Conservation (phyloP, 106 monocot genomes). For the Vanilla planifolia region DNA sequence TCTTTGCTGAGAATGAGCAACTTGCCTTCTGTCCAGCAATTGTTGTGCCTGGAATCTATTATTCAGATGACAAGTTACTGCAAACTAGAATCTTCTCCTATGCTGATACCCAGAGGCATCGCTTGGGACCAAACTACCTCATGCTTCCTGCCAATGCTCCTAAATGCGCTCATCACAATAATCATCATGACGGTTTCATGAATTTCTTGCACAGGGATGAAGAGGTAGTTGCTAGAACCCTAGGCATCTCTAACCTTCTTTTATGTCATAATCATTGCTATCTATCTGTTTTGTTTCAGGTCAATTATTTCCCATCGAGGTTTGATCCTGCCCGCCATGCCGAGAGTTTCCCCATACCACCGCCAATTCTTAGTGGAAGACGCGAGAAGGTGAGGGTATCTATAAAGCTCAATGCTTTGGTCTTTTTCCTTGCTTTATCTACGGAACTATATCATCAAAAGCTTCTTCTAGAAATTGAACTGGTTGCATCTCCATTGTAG, state of each 20-base stretch:
- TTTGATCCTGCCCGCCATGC: conserved; percentile 55
- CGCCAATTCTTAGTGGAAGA: conserved; percentile 38
- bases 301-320: conserved; percentile 76
- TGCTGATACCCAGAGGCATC: conserved; percentile 68
- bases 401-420: too few species aligned
- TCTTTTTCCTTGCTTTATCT: too few species aligned
- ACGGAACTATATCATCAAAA: too few species aligned
- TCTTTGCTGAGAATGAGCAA: conserved; percentile 65
- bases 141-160: conserved; percentile 76
- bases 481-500: too few species aligned
- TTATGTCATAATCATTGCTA: not conserved
- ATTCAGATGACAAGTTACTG: conserved; percentile 67
- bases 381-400: conserved; percentile 49
- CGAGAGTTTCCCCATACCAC: conserved; percentile 41
- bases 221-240: conserved; percentile 25
- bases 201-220: conserved; percentile 83
- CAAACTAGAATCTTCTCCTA: conserved; percentile 61
- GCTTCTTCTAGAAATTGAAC: too few species aligned
- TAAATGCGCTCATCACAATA: conserved; percentile 63
- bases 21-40: conserved; percentile 64
- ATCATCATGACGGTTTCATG: conserved; percentile 73
- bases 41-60: conserved; percentile 62
- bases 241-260: not conserved
- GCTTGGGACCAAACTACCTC: conserved; percentile 68
- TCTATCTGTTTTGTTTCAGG: conserved; percentile 19